Conservation (phyloP, 257 asterid species). For the Jacaranda mimosifolia region DNA sequence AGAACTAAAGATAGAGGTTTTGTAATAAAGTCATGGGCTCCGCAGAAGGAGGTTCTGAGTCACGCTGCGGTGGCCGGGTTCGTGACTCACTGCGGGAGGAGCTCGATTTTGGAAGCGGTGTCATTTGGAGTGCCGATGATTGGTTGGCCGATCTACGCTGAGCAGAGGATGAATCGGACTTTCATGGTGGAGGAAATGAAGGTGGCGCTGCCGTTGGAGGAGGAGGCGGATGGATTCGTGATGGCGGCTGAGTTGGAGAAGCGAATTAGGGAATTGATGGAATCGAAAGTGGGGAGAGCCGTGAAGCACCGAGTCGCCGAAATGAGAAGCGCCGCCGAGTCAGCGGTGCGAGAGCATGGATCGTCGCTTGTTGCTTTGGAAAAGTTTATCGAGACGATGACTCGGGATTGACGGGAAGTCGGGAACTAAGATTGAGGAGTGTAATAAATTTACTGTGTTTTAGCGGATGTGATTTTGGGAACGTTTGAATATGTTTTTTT, state of each 20-base stretch:
- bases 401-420: not conserved
- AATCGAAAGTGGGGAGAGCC: slow-evolving; percentile 37
- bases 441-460: too few species aligned
- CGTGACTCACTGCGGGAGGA: slow-evolving; percentile 77
- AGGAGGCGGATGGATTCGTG: too few species aligned
- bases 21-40: slow-evolving; percentile 65
- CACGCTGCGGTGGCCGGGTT: slow-evolving; percentile 68
- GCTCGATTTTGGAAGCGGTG: slow-evolving; percentile 64
- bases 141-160: too few species aligned
- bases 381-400: slow-evolving; percentile 30
- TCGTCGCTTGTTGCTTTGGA: slow-evolving; percentile 40
- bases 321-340: slow-evolving; percentile 37
- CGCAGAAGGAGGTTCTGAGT: slow-evolving; percentile 58
- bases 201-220: too few species aligned
- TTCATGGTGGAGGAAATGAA: too few species aligned
- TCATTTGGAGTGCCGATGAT: slow-evolving; percentile 61
- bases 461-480: too few species aligned
- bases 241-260: too few species aligned
- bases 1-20: slow-evolving; percentile 53
- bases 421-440: too few species aligned
- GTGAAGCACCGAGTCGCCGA: slow-evolving; percentile 34
- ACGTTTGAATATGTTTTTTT: too few species aligned
- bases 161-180: too few species aligned
- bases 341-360: slow-evolving; percentile 32
- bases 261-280: slow-evolving; percentile 45